phyloP scores from a whole-genome alignment of 1,139 yeast genomes.

The Pichia sp. region DNA sequence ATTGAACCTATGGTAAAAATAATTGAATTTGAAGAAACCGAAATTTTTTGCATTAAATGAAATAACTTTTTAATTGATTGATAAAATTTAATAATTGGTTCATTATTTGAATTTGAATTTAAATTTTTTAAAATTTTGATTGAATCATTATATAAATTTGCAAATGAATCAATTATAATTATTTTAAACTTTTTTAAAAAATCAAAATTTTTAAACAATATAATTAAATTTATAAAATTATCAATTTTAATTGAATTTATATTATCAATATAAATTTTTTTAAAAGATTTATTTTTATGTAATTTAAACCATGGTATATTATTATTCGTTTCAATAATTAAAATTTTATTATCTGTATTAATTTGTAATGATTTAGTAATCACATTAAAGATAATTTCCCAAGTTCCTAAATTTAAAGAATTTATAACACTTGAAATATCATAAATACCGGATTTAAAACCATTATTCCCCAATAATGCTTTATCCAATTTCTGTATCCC shows the following conservation, averaged over 20 bases:
- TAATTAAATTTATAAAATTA: constrained; percentile 20
- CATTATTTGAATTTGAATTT: too few relatives aligned
- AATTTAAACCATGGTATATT: constrained; percentile 25
- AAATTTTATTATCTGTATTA: too few relatives aligned
- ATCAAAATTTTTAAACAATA: constrained; percentile 15
- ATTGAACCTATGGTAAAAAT: constrained; percentile 25
- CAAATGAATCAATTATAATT: constrained; percentile 25
- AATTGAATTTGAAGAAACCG: constrained; percentile 7
- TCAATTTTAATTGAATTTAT: constrained; percentile 15
- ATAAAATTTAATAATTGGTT: constrained; percentile 7
- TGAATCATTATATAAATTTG: constrained; percentile 16
- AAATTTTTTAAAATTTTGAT: neutral
- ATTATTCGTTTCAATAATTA: constrained; percentile 13
- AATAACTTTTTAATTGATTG: constrained; percentile 8
- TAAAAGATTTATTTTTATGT: constrained; percentile 7
- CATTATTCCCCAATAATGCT: constrained; percentile 17
- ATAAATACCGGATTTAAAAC: constrained; percentile 22
- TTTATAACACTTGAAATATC: constrained; percentile 25
- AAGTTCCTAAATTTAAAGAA: constrained; percentile 20
- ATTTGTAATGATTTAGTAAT: constrained; percentile 12
- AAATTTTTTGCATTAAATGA: constrained; percentile 5
- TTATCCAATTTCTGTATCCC: constrained; percentile 9
- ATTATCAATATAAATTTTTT: neutral
- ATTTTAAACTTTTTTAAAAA: constrained; percentile 17
- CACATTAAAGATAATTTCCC: constrained; percentile 22